Evolutionary conservation across 2,329 filamentous ascomycete species (phyloP).

Genomic region (Diaporthe caulivora): DNA sequence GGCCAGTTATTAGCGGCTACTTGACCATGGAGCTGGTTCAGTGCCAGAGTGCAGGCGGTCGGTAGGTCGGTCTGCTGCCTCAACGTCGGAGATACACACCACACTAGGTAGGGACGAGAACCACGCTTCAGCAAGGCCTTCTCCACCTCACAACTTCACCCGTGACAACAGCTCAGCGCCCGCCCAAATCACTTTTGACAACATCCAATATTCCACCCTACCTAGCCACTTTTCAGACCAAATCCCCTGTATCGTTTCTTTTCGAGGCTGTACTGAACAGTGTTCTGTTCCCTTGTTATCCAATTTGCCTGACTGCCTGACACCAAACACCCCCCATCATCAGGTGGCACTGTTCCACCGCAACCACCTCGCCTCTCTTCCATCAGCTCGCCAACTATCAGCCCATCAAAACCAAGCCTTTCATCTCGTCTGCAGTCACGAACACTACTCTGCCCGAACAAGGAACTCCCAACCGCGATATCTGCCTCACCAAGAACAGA

Average conservation of each 20-base stretch:
- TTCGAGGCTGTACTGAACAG: not conserved
- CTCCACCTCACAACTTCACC: constrained; percentile 30
- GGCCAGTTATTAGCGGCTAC: not conserved
- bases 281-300: not conserved
- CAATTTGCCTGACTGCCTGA: not conserved
- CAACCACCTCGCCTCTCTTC: constrained; percentile 12
- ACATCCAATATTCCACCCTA: constrained; percentile 12
- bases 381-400: constrained; percentile 10
- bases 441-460: not conserved
- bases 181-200: not conserved
- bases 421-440: not conserved
- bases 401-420: not conserved
- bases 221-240: not conserved
- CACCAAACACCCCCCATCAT: constrained; percentile 7
- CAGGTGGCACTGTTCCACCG: constrained; percentile 16
- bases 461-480: not conserved
- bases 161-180: constrained; percentile 16
- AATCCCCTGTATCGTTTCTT: not conserved
- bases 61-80: constrained; percentile 9
- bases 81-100: constrained; percentile 12
- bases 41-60: not conserved
- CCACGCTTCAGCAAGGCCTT: constrained; percentile 21
- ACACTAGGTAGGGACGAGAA: constrained; percentile 4
- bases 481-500: not conserved
- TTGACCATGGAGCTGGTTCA: constrained; percentile 10